A percentile compares a stretch with the other conserved stretches of the same genome.
These are phyloP conservation scores for Arabidopsis suecica DNA, from an alignment of 345 rosid genomes.

Conservation along the genomic window DNA sequence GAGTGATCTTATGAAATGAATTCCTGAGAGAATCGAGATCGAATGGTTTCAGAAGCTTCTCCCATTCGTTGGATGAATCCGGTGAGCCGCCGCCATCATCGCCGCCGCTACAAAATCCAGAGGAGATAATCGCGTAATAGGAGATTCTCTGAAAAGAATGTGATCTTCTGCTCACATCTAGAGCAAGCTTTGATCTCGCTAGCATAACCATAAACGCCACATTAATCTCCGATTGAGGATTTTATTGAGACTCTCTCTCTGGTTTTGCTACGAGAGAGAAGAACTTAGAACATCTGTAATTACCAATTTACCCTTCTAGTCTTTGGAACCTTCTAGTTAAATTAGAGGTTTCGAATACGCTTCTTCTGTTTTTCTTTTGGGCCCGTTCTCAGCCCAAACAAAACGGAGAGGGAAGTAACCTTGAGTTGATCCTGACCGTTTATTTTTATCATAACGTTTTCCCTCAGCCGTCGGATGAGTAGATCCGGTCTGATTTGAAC, in stretches of 20 bases:
- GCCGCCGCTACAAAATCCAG: conserved; percentile 27
- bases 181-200: conserved; percentile 48
- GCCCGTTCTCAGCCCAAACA: conserved; percentile 33
- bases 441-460: background rate
- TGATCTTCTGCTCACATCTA: conserved; percentile 47
- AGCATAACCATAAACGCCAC: conserved; percentile 51
- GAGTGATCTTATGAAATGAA: conserved; percentile 56
- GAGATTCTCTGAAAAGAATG: conserved; percentile 26
- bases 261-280: conserved; percentile 8
- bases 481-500: conserved; percentile 29
- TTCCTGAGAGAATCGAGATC: conserved; percentile 67
- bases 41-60: conserved; percentile 80
- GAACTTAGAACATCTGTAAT: background rate
- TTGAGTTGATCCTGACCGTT: conserved; percentile 27
- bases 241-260: background rate
- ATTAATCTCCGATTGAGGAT: conserved; percentile 23
- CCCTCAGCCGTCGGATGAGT: conserved; percentile 24
- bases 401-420: conserved; percentile 23
- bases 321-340: background rate
- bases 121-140: conserved; percentile 25
- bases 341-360: background rate
- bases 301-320: conserved; percentile 1
- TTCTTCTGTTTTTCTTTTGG: background rate
- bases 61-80: conserved; percentile 68
- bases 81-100: conserved; percentile 1